Base-by-base conservation (phyloP, 495 filamentous ascomycete species). In the Aspergillus ellipticus region DNA sequence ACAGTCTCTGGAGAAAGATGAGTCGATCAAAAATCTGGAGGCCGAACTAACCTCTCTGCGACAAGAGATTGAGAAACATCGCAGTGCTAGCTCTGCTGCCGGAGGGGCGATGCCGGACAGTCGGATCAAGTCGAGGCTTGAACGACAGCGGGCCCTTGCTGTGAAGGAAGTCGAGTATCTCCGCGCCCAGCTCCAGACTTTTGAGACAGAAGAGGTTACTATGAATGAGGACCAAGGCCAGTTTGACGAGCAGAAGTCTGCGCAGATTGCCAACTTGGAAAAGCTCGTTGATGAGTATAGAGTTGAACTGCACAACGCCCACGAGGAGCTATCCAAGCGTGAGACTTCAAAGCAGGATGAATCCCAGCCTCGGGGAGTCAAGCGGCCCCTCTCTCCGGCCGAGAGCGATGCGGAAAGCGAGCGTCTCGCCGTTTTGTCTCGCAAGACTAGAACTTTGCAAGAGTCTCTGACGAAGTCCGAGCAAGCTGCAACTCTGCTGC, bases 151-250 rank as follows among this genome's bases (percentile, higher is more conserved):
- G 54, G 82, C 82, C 6, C 80, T 97, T 3, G 90, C 90, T 4
- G 71, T 90, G 19, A 96, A 96, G 63, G 95, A 99, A 66, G 89
- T 95, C 6, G 90, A 97, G 58, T 94, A 93, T 66, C 79, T 99
- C 7, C 88, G 95, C 15, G 93, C 89, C 4, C 94, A 99, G 63
- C 74, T 97, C 20, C 95, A 96, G 67, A 87, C 88, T 0, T 96
- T 92, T 54, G 93, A 96, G 57, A 82, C 85, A 21, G 95, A 97
- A 70, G 92, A 97, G 66, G 79, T 80, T 41, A 93, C 91, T 2
- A 87, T 96, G 73, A 84, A 92, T 53, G 79, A 85, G 2, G 72
- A 75, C 6, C 88, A 89, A 15, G 83, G 77, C 42, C 71, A 72
- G 24, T 87, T 88, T 48, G 89, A 97, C 61, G 82, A 86, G 54